Base-by-base conservation (phyloP, 1,284 basidiomycete genomes). In the Bondarzewia mesenterica region DNA sequence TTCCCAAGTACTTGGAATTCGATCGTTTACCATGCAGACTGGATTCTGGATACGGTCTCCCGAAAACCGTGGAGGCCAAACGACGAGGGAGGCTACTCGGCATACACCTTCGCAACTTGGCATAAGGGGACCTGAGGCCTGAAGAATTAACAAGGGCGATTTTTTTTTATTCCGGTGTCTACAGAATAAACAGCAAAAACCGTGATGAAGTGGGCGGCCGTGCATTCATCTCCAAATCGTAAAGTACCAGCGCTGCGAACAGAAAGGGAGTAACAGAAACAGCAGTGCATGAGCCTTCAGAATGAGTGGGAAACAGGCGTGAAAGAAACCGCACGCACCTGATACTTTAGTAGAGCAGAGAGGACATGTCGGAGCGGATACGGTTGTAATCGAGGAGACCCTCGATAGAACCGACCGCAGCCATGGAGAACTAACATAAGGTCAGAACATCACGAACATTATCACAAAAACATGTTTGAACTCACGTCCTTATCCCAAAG, bases 401-500 rank as follows among this genome's bases (percentile, higher is more conserved):
- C 61, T 98, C 95, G 46, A 86, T 77, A 56, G 81, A 82, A 54
- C 94, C 94, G 51, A 92, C 67, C 48, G 88, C 89, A 43, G 90
- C 85, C 44, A 93, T 68, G 4, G 90, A 82, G 57, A 94, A 76
- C 84, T 91, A 57, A 43, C 58, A 22, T 25, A 49, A 45, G 12
- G 4, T 50, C 10, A 54, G 54, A 40, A 25, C 20, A 21, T 47
- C 18, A 52, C 43, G 43, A 32, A 54, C 46, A 38, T 46, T 56
- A 47, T 55, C 53, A n/a, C 23, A 21, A 32, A 1, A 26, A 26
- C 35, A 25, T 53, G 32, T 6, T n/a, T 6, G 5, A n/a, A 75
- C 84, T 60, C 61, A 88, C 86, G 68, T 94, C 91, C 68, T 87
- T 87, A 69, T 97, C 95, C 93, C 93, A 98, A 26, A 98, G 76